Evolutionary conservation across 345 rosid species (phyloP).

Genomic region (Salix koriyanagi): DNA sequence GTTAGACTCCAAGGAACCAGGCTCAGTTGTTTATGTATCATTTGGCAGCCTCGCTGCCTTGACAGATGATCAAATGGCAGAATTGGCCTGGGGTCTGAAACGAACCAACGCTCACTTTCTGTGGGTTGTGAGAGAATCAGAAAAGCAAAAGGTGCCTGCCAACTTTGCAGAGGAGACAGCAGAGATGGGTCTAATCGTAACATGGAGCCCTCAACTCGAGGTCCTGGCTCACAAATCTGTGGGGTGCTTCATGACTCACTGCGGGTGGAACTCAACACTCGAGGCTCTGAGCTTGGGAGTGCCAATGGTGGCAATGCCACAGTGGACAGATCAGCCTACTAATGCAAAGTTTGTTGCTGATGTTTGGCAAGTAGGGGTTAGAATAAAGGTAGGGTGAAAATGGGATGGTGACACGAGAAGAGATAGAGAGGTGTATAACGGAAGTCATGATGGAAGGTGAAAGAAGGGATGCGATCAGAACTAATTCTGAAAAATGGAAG

Average conservation of each 20-base stretch:
- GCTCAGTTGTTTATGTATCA: constrained; percentile 53
- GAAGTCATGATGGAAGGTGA: constrained; percentile 51
- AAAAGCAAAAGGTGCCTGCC: constrained; percentile 37
- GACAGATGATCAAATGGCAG: constrained; percentile 43
- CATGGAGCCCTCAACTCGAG: constrained; percentile 56
- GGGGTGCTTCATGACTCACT: constrained; percentile 61
- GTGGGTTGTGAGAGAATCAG: constrained; percentile 61
- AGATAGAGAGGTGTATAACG: constrained; percentile 42
- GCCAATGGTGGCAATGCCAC: constrained; percentile 60
- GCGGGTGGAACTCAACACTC: constrained; percentile 65
- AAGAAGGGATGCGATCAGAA: constrained; percentile 33
- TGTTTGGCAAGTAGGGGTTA: constrained; percentile 57
- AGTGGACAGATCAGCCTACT: constrained; percentile 49
- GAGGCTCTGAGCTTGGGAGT: constrained; percentile 47
- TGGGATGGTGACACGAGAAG: constrained; percentile 51
- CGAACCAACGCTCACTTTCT: constrained; percentile 29
- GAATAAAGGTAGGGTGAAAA: constrained; percentile 41
- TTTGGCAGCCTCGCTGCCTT: constrained; percentile 57
- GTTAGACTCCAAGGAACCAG: constrained; percentile 42
- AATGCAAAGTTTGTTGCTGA: constrained; percentile 56
- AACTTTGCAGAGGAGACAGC: constrained; percentile 26
- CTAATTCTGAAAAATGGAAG: constrained; percentile 44
- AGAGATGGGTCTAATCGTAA: constrained; percentile 36
- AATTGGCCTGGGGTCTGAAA: constrained; percentile 47
- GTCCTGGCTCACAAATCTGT: constrained; percentile 39